Evolutionary conservation across 306 rosid genomes (phyloP).

Genomic region (Mimosa pudica): DNA sequence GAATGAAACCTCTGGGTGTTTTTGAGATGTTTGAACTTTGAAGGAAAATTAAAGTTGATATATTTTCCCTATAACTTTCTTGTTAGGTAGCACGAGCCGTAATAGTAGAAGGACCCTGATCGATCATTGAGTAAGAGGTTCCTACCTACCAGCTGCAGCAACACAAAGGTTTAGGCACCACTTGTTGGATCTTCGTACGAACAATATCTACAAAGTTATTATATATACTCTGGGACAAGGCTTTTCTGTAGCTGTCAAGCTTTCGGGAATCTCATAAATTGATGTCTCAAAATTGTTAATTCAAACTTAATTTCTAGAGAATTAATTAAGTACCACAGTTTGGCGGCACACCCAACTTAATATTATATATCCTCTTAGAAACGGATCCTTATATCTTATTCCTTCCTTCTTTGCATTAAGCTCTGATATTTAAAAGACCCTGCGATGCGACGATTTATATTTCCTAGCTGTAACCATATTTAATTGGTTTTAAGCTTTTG

Average conservation of each 20-base stretch:
- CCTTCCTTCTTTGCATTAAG: slow-evolving; percentile 29
- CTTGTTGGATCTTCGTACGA: background rate
- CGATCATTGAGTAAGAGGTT: slow-evolving; percentile 6
- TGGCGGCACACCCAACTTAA: slow-evolving; percentile 46
- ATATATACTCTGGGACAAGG: background rate
- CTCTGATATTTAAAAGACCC: background rate
- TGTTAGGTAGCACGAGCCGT: slow-evolving; percentile 28
- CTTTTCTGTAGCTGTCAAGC: slow-evolving; percentile 33
- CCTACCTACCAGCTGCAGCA: slow-evolving; percentile 22
- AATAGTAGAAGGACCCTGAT: slow-evolving; percentile 12
- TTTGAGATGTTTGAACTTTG: background rate
- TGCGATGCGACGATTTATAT: slow-evolving; percentile 1
- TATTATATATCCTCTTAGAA: background rate
- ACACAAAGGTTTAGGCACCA: slow-evolving; percentile 2
- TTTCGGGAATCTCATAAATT: slow-evolving; percentile 37
- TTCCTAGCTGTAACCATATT: slow-evolving; percentile 53
- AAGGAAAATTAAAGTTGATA: slow-evolving; percentile 24
- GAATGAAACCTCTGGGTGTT: background rate
- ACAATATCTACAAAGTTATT: background rate
- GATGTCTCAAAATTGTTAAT: slow-evolving; percentile 13
- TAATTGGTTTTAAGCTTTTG: slow-evolving; percentile 35
- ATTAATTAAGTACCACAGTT: slow-evolving; percentile 15
- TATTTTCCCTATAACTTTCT: slow-evolving; percentile 19
- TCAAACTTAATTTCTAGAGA: background rate
- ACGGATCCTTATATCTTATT: slow-evolving; percentile 30